Percentiles rank a stretch among this genome's conserved stretches.
phyloP scores from a whole-genome alignment of 768 basidiomycete species.

The Leccinum arenicola region DNA sequence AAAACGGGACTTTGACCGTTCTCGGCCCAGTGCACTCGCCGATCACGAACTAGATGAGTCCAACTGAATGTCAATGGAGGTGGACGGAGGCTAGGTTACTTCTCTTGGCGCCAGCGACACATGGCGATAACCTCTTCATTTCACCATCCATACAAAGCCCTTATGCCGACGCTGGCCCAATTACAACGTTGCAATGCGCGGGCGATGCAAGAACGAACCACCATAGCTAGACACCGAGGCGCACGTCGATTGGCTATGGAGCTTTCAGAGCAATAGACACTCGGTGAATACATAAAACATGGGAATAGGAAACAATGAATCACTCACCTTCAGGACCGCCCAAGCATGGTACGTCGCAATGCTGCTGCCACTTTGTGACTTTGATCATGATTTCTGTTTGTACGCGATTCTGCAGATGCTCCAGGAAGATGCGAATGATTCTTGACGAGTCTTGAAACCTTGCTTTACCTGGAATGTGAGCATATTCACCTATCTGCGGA shows the following conservation, averaged over 20 bases:
- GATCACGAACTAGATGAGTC: not conserved
- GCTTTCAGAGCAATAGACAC: not conserved
- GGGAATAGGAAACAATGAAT: not conserved
- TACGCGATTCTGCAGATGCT: not conserved
- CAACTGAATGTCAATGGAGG: not conserved
- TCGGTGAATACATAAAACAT: not conserved
- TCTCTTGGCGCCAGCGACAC: not conserved
- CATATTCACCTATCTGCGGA: not conserved
- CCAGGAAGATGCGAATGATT: not conserved
- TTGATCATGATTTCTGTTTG: not conserved
- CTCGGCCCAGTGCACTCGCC: not conserved
- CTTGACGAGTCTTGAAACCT: not conserved
- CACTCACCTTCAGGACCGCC: not conserved
- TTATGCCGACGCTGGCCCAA: not conserved
- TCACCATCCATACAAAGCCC: constrained; percentile 1
- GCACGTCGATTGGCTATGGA: not conserved
- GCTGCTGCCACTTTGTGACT: not conserved
- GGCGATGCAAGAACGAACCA: not conserved
- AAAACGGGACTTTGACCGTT: not conserved
- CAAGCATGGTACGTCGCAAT: not conserved
- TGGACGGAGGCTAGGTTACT: constrained; percentile 2
- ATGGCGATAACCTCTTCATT: not conserved
- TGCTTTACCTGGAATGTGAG: constrained; percentile 1
- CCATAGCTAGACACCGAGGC: not conserved
- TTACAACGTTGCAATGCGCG: not conserved